A percentile compares a stretch with the other conserved stretches of the same genome.
phyloP scores from a whole-genome alignment of 768 basidiomycete genomes.

The Multifurca ochricompacta region DNA sequence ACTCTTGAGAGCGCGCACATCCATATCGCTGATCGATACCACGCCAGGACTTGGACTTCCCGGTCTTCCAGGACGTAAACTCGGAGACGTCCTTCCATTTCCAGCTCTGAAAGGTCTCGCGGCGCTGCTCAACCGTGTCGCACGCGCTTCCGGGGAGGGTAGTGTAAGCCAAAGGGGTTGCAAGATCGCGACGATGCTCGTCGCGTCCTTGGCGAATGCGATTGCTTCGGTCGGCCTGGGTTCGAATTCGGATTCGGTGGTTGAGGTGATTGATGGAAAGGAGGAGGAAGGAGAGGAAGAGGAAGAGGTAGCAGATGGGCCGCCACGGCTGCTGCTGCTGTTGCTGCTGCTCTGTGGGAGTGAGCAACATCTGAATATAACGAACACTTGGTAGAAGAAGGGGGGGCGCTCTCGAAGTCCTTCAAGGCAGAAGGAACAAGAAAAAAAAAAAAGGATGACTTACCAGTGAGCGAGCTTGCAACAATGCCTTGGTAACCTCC shows the following conservation, averaged over 20 bases:
- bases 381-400: too few relatives aligned
- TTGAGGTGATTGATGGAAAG: too few relatives aligned
- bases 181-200: conserved; percentile 52
- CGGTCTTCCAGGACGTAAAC: conserved; percentile 25
- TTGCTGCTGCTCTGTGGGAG: conserved; percentile 15
- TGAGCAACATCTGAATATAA: too few relatives aligned
- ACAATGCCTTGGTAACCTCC: conserved; percentile 19
- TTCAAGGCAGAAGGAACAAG: too few relatives aligned
- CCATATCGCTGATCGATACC: conserved; percentile 69
- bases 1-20: conserved; percentile 78
- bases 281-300: not conserved
- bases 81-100: conserved; percentile 23
- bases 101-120: conserved; percentile 38
- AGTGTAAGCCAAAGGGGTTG: conserved; percentile 73
- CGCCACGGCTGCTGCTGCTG: too few relatives aligned
- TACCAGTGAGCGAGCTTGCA: conserved; percentile 18
- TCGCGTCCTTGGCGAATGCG: conserved; percentile 37
- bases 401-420: too few relatives aligned
- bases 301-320: too few relatives aligned
- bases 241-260: too few relatives aligned
- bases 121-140: conserved; percentile 47
- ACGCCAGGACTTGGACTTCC: conserved; percentile 32
- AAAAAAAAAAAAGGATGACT: conserved; percentile 27
- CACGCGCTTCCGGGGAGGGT: conserved; percentile 79
- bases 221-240: conserved; percentile 20